A percentile compares a stretch with the other conserved stretches of the same genome.
Conservation (phyloP, 2,329 filamentous ascomycete genomes). For the Rutstroemia sp. region DNA sequence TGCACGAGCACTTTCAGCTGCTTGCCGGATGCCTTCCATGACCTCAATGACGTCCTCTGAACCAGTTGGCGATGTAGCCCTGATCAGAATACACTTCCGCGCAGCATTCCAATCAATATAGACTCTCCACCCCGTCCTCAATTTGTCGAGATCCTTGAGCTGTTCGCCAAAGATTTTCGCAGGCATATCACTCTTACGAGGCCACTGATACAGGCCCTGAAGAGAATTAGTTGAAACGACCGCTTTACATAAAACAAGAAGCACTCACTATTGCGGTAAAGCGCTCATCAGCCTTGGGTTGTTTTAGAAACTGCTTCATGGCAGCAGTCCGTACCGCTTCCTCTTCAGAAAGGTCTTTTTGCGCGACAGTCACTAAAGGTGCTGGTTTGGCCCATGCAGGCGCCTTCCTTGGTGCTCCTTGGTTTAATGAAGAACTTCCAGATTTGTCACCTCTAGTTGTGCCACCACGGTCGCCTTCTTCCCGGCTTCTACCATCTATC, state of each 20-base stretch:
- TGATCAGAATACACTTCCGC: slow-evolving; percentile 13
- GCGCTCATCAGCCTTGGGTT: not conserved
- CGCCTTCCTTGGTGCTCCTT: too few species aligned
- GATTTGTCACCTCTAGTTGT: too few species aligned
- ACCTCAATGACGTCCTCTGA: slow-evolving; percentile 7
- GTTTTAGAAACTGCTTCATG: not conserved
- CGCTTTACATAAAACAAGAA: not conserved
- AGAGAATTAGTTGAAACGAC: not conserved
- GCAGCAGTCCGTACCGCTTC: not conserved
- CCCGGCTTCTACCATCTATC: too few species aligned
- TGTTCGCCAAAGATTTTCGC: slow-evolving; percentile 12
- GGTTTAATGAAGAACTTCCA: too few species aligned
- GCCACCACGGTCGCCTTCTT: too few species aligned
- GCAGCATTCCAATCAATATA: slow-evolving; percentile 15
- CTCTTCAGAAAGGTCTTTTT: not conserved
- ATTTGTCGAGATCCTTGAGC: slow-evolving; percentile 18
- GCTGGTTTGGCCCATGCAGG: not conserved
- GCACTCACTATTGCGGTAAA: not conserved
- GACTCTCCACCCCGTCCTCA: slow-evolving; percentile 16
- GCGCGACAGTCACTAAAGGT: not conserved
- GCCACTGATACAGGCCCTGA: slow-evolving; percentile 22
- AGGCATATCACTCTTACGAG: slow-evolving; percentile 9
- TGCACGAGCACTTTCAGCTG: slow-evolving; percentile 17
- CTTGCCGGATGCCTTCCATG: slow-evolving; percentile 19
- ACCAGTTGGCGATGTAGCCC: not conserved